Percentiles rank a stretch among this genome's conserved stretches.
phyloP scores from a whole-genome alignment of 768 basidiomycete genomes.

The Guyanaporus albipodus region DNA sequence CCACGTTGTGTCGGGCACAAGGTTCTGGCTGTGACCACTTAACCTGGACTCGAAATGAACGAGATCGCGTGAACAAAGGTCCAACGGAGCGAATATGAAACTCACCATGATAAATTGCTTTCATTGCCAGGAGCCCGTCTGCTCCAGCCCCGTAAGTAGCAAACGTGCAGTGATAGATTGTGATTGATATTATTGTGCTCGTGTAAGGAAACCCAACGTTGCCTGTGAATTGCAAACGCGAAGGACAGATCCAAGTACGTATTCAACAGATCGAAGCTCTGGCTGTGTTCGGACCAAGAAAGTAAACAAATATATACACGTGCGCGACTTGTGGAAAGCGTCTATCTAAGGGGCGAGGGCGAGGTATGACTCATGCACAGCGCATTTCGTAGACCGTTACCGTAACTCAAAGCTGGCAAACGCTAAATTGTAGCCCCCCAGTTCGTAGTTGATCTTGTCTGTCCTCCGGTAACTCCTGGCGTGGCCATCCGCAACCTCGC shows the following conservation, averaged over 20 bases:
- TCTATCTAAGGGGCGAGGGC: constrained; percentile 22
- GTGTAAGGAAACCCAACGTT: constrained; percentile 21
- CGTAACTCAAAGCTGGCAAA: constrained; percentile 80
- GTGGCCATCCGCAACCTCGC: constrained; percentile 17
- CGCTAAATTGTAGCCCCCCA: constrained; percentile 87
- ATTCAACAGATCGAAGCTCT: constrained; percentile 14
- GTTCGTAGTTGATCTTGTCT: constrained; percentile 98
- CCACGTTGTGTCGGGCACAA: constrained; percentile 15
- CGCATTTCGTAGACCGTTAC: constrained; percentile 20
- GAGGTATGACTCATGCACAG: constrained; percentile 18
- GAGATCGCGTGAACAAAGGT: constrained; percentile 13
- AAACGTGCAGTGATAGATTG: constrained; percentile 21
- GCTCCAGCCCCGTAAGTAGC: constrained; percentile 6
- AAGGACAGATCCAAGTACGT: constrained; percentile 14
- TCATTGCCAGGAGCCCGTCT: constrained; percentile 13
- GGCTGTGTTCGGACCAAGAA: constrained; percentile 5
- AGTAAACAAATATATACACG: constrained; percentile 16
- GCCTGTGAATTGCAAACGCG: constrained; percentile 14
- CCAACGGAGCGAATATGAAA: constrained; percentile 12
- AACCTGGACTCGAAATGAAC: constrained; percentile 10
- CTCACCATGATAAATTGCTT: constrained; percentile 16
- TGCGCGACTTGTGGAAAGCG: constrained; percentile 9
- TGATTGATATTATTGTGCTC: constrained; percentile 4
- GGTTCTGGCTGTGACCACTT: constrained; percentile 16
- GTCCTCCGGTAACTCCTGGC: constrained; percentile 64